A percentile compares a stretch with the other conserved stretches of the same genome.
phyloP scores from a whole-genome alignment of 306 rosid genomes.

The Adenanthera pavonina region DNA sequence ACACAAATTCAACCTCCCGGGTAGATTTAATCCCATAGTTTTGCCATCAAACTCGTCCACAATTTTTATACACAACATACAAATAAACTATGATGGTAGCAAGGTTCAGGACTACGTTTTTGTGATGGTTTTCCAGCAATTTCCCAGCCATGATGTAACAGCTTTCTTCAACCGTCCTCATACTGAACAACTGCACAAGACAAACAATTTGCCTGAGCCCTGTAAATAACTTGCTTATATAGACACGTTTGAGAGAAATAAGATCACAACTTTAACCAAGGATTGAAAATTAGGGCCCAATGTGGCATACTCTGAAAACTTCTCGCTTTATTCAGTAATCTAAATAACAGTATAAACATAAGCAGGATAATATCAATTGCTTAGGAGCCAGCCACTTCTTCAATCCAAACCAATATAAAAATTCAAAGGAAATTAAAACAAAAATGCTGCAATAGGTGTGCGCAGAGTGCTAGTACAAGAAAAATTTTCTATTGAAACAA shows the following conservation, averaged over 20 bases:
- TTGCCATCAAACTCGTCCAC: neutral
- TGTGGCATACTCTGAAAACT: neutral
- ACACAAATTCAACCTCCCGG: no score
- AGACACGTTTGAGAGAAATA: neutral
- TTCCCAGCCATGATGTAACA: neutral
- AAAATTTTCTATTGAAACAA: no score
- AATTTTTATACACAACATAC: neutral
- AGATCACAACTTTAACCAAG: neutral
- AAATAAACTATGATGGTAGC: neutral
- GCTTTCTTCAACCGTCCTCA: conserved; percentile 44
- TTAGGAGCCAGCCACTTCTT: no score
- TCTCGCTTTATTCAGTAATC: neutral
- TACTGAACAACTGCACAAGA: conserved; percentile 53
- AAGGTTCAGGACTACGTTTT: neutral
- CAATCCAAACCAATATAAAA: neutral
- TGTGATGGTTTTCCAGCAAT: neutral
- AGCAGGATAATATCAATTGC: neutral
- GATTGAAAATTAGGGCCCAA: conserved; percentile 5
- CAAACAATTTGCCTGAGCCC: neutral
- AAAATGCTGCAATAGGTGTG: no score
- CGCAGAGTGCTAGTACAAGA: no score
- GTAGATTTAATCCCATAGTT: neutral
- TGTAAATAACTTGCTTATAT: neutral
- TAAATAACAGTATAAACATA: neutral
- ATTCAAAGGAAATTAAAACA: neutral